Base-by-base conservation (phyloP, 352 stramenopile genomes). In the Pythium insidiosum region DNA sequence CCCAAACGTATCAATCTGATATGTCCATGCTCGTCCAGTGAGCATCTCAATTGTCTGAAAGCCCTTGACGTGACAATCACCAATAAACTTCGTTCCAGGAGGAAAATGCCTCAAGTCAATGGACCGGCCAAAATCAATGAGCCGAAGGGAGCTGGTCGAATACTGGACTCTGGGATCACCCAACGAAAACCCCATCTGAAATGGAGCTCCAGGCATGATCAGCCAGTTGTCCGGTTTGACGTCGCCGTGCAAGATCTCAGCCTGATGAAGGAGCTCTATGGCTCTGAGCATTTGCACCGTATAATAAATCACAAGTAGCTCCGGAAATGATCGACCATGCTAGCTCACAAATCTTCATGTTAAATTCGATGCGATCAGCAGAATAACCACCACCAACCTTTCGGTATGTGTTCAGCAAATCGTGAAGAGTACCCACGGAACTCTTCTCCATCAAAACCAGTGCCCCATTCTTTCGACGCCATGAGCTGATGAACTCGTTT, bases 151-250 rank as follows among this genome's bases (percentile, higher is more conserved):
- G n/a, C n/a, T n/a, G n/a, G n/a, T n/a, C n/a, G n/a, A n/a, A n/a
- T n/a, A n/a, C n/a, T n/a, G n/a, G n/a, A n/a, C n/a, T n/a, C n/a
- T n/a, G n/a, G n/a, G n/a, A n/a, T n/a, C n/a, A n/a, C n/a, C n/a
- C n/a, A n/a, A n/a, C n/a, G n/a, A n/a, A n/a, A n/a, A n/a, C n/a
- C n/a, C n/a, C n/a, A n/a, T n/a, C n/a, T n/a, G n/a, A n/a, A n/a
- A n/a, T n/a, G n/a, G n/a, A n/a, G n/a, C n/a, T n/a, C 72, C 56
- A 25, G 61, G 53, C 21, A 63, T 51, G 23, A 94, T 49, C 10
- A 94, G 52, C 82, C 82, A 94, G 48, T 94, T 94, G 35, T 94
- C 80, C 6, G 82, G 82, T 47, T 94, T 94, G 35, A 94, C 69
- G 42, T 94, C 82, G 20, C 82, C 82, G 31, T 94, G 82, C 4